Evolutionary conservation across 1,284 basidiomycete genomes (phyloP).

Genomic region (Leccinum subrobustum): DNA sequence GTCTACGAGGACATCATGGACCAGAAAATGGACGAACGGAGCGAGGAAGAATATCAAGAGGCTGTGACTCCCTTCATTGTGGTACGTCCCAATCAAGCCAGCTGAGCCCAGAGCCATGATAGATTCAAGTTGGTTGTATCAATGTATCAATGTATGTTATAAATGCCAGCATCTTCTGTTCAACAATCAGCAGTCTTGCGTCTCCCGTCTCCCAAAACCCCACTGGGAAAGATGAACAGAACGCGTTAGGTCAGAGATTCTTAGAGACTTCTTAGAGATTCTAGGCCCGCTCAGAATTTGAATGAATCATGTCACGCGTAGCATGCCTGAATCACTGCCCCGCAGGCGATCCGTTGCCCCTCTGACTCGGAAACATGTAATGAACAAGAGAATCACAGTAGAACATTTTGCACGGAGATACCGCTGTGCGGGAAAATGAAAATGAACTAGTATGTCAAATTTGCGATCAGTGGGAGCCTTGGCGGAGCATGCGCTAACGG

Average conservation of each 20-base stretch:
- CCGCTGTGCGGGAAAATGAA: not conserved
- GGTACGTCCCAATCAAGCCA: not conserved
- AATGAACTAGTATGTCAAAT: not conserved
- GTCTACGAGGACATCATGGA: too few relatives aligned
- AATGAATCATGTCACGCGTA: not conserved
- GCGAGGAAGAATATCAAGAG: too few relatives aligned
- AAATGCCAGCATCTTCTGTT: not conserved
- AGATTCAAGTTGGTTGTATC: not conserved
- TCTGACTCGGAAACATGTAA: conserved; percentile 2
- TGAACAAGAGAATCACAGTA: not conserved
- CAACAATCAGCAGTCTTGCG: not conserved
- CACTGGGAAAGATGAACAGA: not conserved
- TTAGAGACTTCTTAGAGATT: too few relatives aligned
- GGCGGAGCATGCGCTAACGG: not conserved
- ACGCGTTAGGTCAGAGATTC: not conserved
- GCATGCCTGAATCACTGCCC: not conserved
- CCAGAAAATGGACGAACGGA: too few relatives aligned
- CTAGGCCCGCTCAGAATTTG: not conserved
- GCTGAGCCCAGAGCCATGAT: not conserved
- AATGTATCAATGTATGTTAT: not conserved
- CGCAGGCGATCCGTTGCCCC: conserved; percentile 18
- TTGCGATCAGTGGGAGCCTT: not conserved
- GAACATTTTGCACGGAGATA: not conserved
- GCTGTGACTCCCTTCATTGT: not conserved
- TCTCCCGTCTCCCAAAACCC: not conserved